Evolutionary conservation across 2,329 filamentous ascomycete genomes (phyloP).

Genomic region (Basipetospora sp.): DNA sequence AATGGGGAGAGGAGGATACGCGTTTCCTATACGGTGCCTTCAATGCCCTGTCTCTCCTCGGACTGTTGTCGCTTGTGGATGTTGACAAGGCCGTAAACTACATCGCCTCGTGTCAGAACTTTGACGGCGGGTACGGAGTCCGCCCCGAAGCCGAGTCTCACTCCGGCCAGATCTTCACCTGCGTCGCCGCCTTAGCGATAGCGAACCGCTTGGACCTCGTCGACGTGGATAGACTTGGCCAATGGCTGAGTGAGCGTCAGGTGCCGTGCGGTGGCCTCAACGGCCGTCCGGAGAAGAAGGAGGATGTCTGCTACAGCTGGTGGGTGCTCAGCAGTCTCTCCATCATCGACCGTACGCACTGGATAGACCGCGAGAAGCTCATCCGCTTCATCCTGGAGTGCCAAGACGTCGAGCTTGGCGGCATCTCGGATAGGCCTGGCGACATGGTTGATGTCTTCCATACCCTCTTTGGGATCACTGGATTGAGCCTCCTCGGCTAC

Average conservation of each 20-base stretch:
- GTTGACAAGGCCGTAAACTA: conserved; percentile 67
- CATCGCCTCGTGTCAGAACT: conserved; percentile 72
- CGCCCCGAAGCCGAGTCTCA: conserved; percentile 86
- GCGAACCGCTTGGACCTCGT: conserved; percentile 68
- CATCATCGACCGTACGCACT: conserved; percentile 76
- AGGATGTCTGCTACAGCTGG: conserved; percentile 98
- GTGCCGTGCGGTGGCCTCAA: conserved; percentile 78
- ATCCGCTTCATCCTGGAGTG: conserved; percentile 70
- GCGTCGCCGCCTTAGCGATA: conserved; percentile 73
- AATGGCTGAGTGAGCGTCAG: conserved; percentile 89
- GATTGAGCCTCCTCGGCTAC: conserved; percentile 69
- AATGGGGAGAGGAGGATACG: conserved; percentile 94
- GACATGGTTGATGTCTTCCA: conserved; percentile 98
- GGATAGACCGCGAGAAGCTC: conserved; percentile 78
- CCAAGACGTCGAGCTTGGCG: conserved; percentile 73
- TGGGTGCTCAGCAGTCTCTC: conserved; percentile 88
- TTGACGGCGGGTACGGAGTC: conserved; percentile 87
- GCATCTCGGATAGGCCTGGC: conserved; percentile 77
- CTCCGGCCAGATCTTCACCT: conserved; percentile 90
- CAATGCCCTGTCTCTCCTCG: conserved; percentile 75
- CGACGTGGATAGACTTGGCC: conserved; percentile 65
- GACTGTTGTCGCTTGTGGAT: conserved; percentile 57
- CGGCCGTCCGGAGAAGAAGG: conserved; percentile 83
- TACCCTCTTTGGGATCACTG: conserved; percentile 76
- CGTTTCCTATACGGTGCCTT: conserved; percentile 84